Evolutionary conservation across 108 stramenopile species (phyloP).

Genomic region (Skeletonema grethae): DNA sequence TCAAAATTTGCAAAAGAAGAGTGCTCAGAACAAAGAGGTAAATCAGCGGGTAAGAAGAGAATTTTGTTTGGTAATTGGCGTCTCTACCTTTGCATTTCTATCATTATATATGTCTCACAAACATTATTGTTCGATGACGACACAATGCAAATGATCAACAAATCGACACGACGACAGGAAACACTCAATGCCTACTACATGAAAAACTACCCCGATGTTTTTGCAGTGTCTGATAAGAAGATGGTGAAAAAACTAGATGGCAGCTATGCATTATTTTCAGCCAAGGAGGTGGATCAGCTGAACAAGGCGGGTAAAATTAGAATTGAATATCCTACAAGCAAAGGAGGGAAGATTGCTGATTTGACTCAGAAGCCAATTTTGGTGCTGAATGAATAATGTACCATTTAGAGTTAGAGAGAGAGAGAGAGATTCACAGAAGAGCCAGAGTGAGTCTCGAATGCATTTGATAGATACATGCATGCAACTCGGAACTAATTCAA

Average conservation of each 20-base stretch:
- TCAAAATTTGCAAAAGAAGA: slow-evolving; percentile 62
- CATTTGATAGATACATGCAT: too few species aligned
- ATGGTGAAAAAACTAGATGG: slow-evolving; percentile 80
- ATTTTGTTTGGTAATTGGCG: background rate
- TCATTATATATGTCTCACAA: background rate
- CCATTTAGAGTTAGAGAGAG: background rate
- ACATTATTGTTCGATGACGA: background rate
- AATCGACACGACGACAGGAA: slow-evolving; percentile 39
- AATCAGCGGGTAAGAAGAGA: slow-evolving; percentile 58
- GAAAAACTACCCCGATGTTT: slow-evolving; percentile 88
- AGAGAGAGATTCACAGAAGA: too few species aligned
- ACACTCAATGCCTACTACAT: slow-evolving; percentile 77
- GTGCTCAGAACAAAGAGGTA: slow-evolving; percentile 63
- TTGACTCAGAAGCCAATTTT: slow-evolving; percentile 84
- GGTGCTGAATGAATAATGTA: slow-evolving; percentile 60
- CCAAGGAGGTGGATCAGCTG: slow-evolving; percentile 58
- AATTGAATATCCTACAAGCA: slow-evolving; percentile 62
- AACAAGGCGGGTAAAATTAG: slow-evolving; percentile 55
- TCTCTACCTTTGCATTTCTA: background rate
- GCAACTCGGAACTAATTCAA: too few species aligned
- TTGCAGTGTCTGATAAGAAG: slow-evolving; percentile 58
- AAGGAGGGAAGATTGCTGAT: slow-evolving; percentile 71
- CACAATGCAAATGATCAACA: background rate
- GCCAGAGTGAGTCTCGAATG: too few species aligned
- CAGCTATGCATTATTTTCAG: slow-evolving; percentile 54